Evolutionary conservation across 163 green algal species (phyloP), one percentile per base, ranked within the genome.

Genomic region (Coccomyxa subellipsoidea): DNA sequence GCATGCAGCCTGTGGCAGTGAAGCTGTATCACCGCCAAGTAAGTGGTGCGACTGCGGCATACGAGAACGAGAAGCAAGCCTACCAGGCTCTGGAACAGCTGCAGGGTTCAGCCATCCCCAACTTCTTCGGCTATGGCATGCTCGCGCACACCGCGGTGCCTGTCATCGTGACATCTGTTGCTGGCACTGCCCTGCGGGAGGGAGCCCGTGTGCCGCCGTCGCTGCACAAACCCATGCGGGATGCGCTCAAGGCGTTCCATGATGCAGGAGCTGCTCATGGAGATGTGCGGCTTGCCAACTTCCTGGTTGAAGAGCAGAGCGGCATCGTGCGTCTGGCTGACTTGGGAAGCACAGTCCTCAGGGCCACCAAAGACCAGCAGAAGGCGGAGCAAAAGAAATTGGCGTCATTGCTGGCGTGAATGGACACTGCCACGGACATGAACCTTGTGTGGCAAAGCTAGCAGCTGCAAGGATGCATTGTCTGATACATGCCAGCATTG

Each of bases 31-130:
- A 75, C 72, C 72, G 27, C 72, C 34, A 53, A 78, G 10, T 40
- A 78, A 27, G 12, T 78, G 72, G 72, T 54, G 69, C 69, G 15
- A 12, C 25, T 75, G 69, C 69, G 25, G 69, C 69, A 75, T 75
- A 75, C 25, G 69, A 75, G 69, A 75, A 8, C 18, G 69, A 75
- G 69, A 75, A 75, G 69, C 69, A 36, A 8, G 69, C 69, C 18
- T 75, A 75, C 25, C 69, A 75, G 25, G 69, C 18, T 36, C 69
- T 75, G 69, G 8, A 31, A 31, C 25, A 25, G 18, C 25, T 75
- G 69, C 69, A 75, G 69, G 69, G 69, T 8, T 31, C 25, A 31
- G 69, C 25, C 69, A 75, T 75, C 15, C 69, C 69, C 69, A 36
- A 31, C 25, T 75, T 75, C 25, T 12, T 75, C 69, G 8, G 69